Base-by-base conservation (phyloP, 169 alveolate species). In the Miamiensis avidus region DNA sequence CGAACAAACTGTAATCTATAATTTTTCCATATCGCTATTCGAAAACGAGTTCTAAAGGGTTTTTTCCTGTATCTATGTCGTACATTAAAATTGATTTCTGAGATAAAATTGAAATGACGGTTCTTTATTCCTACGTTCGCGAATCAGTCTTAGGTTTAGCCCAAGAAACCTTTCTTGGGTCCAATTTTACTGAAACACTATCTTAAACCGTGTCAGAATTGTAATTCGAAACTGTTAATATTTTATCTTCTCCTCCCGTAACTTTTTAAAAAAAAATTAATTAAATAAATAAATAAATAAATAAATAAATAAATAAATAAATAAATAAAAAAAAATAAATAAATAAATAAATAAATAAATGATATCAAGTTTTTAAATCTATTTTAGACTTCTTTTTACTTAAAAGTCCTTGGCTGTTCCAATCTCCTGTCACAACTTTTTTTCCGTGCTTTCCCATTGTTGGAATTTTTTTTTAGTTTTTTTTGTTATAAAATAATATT, bases 361-460 rank as follows among this genome's bases (percentile, higher is more conserved):
- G 20, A 25, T 11, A 16, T 25, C 11, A 25, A 25, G 20, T 25
- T 25, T 74, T 25, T 25, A 74, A 25, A 25, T 4, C 34, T 29
- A 15, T 0, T 4, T n/a, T n/a, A 74, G 31, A 0, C 1, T n/a
- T 1, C 29, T 29, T 25, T 34, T 34, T 84, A 85, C 85, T 79
- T 31, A 86, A 86, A 34, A 88, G 83, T 29, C 96, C 97, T 29
- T 89, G 94, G 16, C 84, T 84, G 34, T 85, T 88, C 98, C 98
- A 97, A 83, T 92, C 96, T 25, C 97, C 98, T 30, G 95, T 78
- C 0, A 90, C 85, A n/a, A 97, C 94, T 78, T 86, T 91, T 65
- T 92, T 92, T n/a, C 96, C 88, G 87, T 97, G 98, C 84, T 93
- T 93, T 76, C 96, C 96, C 83, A 94, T 88, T 1, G 96, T 93